phyloP scores from a whole-genome alignment of 768 basidiomycete species.

The Gymnopilus junonius region DNA sequence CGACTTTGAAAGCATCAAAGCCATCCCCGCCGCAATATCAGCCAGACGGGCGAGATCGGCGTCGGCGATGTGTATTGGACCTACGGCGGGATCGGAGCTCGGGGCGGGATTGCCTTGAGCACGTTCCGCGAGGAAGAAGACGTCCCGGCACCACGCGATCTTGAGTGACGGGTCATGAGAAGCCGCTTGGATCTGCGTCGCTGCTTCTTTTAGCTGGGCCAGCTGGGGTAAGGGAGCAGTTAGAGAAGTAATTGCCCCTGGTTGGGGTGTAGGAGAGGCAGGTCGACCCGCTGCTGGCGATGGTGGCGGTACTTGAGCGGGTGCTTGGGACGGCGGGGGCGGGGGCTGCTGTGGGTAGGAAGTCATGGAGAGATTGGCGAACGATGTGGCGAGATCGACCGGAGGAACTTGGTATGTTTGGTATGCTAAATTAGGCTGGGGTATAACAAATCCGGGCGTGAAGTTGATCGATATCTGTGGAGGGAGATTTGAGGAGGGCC shows the following conservation, averaged over 20 bases:
- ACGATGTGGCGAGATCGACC: slow-evolving; percentile 24
- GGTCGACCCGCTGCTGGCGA: slow-evolving; percentile 45
- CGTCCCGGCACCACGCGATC: slow-evolving; percentile 82
- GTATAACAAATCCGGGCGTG: slow-evolving; percentile 31
- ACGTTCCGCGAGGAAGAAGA: slow-evolving; percentile 76
- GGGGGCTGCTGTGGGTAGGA: slow-evolving; percentile 24
- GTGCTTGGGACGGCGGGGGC: no score
- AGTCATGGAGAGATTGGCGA: slow-evolving; percentile 26
- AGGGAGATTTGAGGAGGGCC: neutral
- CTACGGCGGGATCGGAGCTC: slow-evolving; percentile 47
- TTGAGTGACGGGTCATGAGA: slow-evolving; percentile 61
- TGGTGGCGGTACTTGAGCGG: no score
- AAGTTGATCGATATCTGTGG: slow-evolving; percentile 26
- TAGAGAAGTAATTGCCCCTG: slow-evolving; percentile 50
- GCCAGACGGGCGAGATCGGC: slow-evolving; percentile 61
- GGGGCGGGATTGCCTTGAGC: slow-evolving; percentile 27
- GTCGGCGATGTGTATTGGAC: slow-evolving; percentile 61
- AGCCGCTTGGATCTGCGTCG: slow-evolving; percentile 56
- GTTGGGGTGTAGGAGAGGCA: slow-evolving; percentile 27
- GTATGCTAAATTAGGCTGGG: slow-evolving; percentile 20
- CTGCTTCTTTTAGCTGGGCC: slow-evolving; percentile 55
- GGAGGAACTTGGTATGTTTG: slow-evolving; percentile 24
- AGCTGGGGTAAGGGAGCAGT: slow-evolving; percentile 74
- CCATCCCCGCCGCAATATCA: slow-evolving; percentile 64
- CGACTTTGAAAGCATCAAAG: slow-evolving; percentile 58